A percentile compares a stretch with the other conserved stretches of the same genome.
Conservation (phyloP, 495 filamentous ascomycete species). For the Hypoxylon lienhwacheense region DNA sequence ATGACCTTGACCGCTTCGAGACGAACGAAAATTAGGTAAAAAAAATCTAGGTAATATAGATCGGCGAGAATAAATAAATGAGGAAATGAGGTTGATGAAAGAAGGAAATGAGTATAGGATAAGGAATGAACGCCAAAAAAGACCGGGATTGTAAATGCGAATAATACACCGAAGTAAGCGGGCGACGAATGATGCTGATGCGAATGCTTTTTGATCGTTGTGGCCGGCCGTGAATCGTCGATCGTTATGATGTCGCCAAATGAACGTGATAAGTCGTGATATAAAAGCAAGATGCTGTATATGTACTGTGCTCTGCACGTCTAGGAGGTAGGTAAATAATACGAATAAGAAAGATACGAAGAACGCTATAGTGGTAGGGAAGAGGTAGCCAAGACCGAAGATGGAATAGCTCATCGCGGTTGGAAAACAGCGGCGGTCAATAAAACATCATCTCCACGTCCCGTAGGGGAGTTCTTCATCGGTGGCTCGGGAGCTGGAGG, state of each 20-base stretch:
- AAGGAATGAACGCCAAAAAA: constrained; percentile 22
- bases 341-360: not conserved
- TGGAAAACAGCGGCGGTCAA: constrained; percentile 52
- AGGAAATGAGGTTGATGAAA: not conserved
- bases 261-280: constrained; percentile 17
- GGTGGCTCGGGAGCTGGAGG: constrained; percentile 37
- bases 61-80: constrained; percentile 6
- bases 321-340: too few relatives aligned
- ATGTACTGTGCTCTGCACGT: constrained; percentile 8
- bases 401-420: constrained; percentile 28
- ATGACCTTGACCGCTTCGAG: constrained; percentile 25
- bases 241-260: constrained; percentile 32
- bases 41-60: constrained; percentile 18
- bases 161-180: constrained; percentile 29
- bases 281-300: too few relatives aligned
- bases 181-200: constrained; percentile 21
- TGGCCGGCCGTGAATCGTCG: constrained; percentile 41
- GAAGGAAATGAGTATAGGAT: constrained; percentile 1
- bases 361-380: too few relatives aligned
- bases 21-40: constrained; percentile 19
- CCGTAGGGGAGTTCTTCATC: constrained; percentile 31
- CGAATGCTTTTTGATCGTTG: constrained; percentile 31
- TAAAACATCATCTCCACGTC: constrained; percentile 39
- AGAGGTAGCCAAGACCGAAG: too few relatives aligned
- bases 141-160: constrained; percentile 21